These are phyloP conservation scores for Leishmania martiniquensis DNA, from an alignment of 208 protist species.

Conservation along the genomic window DNA sequence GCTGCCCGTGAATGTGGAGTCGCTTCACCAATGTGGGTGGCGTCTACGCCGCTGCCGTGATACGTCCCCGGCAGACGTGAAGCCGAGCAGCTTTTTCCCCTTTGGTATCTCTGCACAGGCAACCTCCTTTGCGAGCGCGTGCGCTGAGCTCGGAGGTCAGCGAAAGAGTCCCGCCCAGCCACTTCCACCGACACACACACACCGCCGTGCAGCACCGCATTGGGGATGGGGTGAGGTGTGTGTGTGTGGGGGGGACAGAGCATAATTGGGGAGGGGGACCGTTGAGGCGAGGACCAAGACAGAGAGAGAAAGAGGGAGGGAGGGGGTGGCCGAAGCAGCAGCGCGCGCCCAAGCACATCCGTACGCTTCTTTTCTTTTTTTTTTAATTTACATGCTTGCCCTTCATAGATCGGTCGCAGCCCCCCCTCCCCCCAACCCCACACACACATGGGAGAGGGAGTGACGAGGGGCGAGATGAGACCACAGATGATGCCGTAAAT, in stretches of 20 bases:
- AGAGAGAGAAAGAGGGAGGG: neutral
- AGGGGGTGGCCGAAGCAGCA: neutral
- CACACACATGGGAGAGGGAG: too few relatives aligned
- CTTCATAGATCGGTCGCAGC: too few relatives aligned
- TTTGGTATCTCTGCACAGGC: neutral
- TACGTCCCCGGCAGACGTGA: too few relatives aligned
- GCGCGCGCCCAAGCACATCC: neutral
- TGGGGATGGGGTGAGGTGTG: too few relatives aligned
- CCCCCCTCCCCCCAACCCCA: too few relatives aligned
- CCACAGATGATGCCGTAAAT: neutral
- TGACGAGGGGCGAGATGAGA: too few relatives aligned
- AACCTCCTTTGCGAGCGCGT: neutral
- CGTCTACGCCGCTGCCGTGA: neutral
- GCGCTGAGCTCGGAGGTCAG: neutral
- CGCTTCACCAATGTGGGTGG: neutral
- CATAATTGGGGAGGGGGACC: neutral
- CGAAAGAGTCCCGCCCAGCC: neutral
- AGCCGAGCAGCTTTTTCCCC: too few relatives aligned
- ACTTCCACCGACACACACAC: neutral
- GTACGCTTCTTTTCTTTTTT: neutral
- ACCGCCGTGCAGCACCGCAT: neutral
- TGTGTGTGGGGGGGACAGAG: neutral
- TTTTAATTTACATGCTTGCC: too few relatives aligned
- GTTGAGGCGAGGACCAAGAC: neutral
- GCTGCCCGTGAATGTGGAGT: neutral